Base-by-base conservation (phyloP, 225 moss, liverwort and hornwort genomes). In the Ulota crispa region DNA sequence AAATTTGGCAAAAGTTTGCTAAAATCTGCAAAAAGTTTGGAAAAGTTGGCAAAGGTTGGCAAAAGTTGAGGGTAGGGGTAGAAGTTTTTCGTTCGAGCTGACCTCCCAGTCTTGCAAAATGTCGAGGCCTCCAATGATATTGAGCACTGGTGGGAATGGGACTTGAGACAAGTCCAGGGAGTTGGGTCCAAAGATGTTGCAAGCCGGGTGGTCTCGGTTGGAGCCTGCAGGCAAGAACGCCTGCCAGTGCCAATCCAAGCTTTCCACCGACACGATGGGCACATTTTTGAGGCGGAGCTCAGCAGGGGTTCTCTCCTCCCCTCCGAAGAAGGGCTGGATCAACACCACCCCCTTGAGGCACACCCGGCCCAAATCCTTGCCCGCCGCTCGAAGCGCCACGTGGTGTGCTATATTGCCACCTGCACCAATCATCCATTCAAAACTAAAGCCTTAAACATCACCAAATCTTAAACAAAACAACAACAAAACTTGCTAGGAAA, bases 321-420 rank as follows among this genome's bases (percentile, higher is more conserved):
- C 97, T 14, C 95, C 94, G 6, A 98, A 95, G 45, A 92, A 94
- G 27, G 94, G 69, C 68, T 94, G 91, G 74, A 98, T 77, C 47
- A 94, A 31, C 66, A 95, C 73, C 79, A 89, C 18, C 16, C 95
- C 97, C 23, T 75, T 85, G 13, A 95, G 20, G 11, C 34, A 53
- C 70, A 95, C 41, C 0, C 92, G 89, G 3, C 90, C 87, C 73
- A 93, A 59, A 19, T 93, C 92, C 41, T 36, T 85, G 8, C 77
- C 78, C 1, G 89, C 91, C 0, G 93, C 94, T 57, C 65, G 83
- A 26, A 90, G 84, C 3, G 87, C 90, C 3, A 98, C 86, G 78
- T 98, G 95, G 73, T 98, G 95, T 2, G 88, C 94, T 41, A 95
- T 90, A 70, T 98, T 98, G 3, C 87, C 98, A 4, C 98, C 98